Evolutionary conservation across 2,329 filamentous ascomycete species (phyloP).

Genomic region (Dactylellina haptotyla): DNA sequence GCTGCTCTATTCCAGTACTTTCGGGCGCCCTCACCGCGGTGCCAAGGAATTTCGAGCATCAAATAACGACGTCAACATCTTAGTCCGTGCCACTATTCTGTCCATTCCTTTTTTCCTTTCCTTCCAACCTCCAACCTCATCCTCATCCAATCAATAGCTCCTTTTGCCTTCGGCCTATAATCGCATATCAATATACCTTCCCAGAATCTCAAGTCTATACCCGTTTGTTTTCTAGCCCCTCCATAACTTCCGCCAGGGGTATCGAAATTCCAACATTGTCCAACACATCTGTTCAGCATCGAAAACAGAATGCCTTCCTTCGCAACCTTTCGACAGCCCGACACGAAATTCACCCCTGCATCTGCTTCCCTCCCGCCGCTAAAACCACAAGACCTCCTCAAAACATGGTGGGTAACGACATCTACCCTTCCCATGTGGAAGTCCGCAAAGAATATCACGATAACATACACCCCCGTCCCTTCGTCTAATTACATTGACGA

Average conservation of each 20-base stretch:
- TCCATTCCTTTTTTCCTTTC: neutral
- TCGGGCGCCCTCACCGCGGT: neutral
- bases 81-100: neutral
- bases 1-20: neutral
- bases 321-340: conserved; percentile 38
- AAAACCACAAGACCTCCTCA: conserved; percentile 69
- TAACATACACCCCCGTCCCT: conserved; percentile 73
- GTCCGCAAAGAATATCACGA: conserved; percentile 79
- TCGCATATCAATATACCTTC: neutral
- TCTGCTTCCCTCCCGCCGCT: conserved; percentile 63
- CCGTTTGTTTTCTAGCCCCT: neutral
- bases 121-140: neutral
- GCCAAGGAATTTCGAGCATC: conserved; percentile 7
- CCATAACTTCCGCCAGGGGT: neutral
- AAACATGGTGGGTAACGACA: conserved; percentile 79
- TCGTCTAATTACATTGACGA: conserved; percentile 70
- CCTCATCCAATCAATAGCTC: neutral
- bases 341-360: conserved; percentile 55
- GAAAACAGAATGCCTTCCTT: conserved; percentile 32
- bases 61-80: conserved; percentile 16
- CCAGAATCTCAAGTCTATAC: neutral
- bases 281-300: conserved; percentile 11
- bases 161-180: neutral
- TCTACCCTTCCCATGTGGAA: conserved; percentile 84
- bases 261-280: conserved; percentile 18